Evolutionary conservation across 2,329 filamentous ascomycete genomes (phyloP), one percentile per base, ranked within the genome.

Genomic region (Cercospora sojina): DNA sequence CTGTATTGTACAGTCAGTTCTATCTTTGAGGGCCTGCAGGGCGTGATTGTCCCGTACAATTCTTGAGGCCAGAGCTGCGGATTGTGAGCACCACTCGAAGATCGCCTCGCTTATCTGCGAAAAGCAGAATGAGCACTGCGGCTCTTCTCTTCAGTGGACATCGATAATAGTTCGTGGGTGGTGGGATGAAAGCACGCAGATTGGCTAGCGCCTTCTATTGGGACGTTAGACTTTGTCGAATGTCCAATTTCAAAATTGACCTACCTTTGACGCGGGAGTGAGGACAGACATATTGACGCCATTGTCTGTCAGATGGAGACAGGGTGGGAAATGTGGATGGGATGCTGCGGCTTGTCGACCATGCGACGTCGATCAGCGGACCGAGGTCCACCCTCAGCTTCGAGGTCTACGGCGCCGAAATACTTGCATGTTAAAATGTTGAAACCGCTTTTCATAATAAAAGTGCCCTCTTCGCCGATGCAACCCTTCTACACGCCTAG

Each of bases 61-160:
- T 87, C 74, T 83, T 85, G 66, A 89, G 76, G 31, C 83, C 85
- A 62, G 83, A 83, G 56, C 86, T 84, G 65, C 87, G 82, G 76
- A 89, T 87, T 3, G 87, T 89, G 61, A 89, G 80, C 16, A 89
- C 85, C 9, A 88, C 85, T 68, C 85, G 86, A 66, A 98, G 81
- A 71, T 96, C 91, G 47, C 94, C 94, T 69, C 85, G 83, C 51
- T 86, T 85, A 78, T 97, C 94, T 38, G 93, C 92, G 77, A 95
- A 97, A 1, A 98, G 85, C 61, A 98, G 85, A 58, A 98, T 85
- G 62, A 98, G 81, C 47, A 98, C 94, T 25, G 94, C 93, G 13
- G 94, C 94, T 71, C 93, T 88, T 68, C 91, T 87, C 13, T 81
- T 82, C 8, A 88, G 74, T 1, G 87, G 87, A 49, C 87, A 83